Evolutionary conservation across 495 filamentous ascomycete genomes (phyloP).

Genomic region (Astrocystis sublimbata): DNA sequence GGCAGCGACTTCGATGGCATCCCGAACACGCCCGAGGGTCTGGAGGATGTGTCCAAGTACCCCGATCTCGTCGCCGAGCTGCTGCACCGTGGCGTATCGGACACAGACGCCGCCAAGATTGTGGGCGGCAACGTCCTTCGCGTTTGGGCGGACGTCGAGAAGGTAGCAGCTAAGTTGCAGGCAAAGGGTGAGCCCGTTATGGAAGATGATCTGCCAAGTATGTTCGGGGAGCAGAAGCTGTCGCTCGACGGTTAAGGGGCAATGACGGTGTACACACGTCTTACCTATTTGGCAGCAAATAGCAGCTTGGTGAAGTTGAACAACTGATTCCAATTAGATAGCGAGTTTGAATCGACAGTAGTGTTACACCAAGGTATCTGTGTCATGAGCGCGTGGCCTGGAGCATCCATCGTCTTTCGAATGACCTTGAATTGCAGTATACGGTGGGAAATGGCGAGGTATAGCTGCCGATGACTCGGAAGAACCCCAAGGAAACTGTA

Average conservation of each 20-base stretch:
- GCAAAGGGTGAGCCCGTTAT: conserved; percentile 57
- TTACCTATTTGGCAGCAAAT: no score
- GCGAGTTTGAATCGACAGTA: no score
- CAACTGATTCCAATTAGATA: no score
- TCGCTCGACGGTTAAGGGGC: not conserved
- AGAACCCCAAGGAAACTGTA: no score
- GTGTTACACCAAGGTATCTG: no score
- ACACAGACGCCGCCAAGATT: conserved; percentile 65
- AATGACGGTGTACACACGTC: not conserved
- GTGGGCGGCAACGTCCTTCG: conserved; percentile 73
- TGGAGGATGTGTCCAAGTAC: conserved; percentile 81
- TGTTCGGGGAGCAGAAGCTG: conserved; percentile 5
- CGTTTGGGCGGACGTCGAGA: conserved; percentile 74
- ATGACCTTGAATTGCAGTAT: no score
- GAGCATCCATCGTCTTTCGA: no score
- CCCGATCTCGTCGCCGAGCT: conserved; percentile 78
- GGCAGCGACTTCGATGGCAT: conserved; percentile 78
- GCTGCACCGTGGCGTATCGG: conserved; percentile 64
- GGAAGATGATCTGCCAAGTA: conserved; percentile 56
- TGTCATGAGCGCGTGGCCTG: no score
- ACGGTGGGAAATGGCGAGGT: no score
- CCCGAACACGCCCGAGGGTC: conserved; percentile 53
- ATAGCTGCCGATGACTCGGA: not conserved
- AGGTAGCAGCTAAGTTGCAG: conserved; percentile 62
- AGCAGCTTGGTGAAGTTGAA: not conserved